phyloP scores from a whole-genome alignment of 2,329 filamentous ascomycete genomes.

The Monilinia fructicola region DNA sequence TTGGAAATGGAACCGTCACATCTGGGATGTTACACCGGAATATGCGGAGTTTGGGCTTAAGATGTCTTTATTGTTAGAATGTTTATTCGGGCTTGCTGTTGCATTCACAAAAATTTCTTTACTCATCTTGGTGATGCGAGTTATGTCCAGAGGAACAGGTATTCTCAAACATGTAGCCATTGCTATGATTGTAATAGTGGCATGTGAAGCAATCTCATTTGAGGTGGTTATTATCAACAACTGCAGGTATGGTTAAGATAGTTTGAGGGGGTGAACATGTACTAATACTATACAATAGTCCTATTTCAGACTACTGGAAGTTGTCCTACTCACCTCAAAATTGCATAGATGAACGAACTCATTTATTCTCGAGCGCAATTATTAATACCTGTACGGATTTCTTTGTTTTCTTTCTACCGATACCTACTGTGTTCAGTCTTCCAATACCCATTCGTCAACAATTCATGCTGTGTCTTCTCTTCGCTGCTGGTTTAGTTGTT shows the following conservation, averaged over 20 bases:
- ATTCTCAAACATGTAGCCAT: conserved; percentile 37
- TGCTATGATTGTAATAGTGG: conserved; percentile 41
- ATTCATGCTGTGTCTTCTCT: conserved; percentile 47
- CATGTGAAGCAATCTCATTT: conserved; percentile 39
- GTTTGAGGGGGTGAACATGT: neutral
- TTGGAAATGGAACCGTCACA: conserved; percentile 44
- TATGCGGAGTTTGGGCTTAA: conserved; percentile 41
- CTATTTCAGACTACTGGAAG: conserved; percentile 43
- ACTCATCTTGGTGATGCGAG: conserved; percentile 38
- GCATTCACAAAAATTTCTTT: conserved; percentile 44
- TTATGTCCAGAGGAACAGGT: conserved; percentile 42
- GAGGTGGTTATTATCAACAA: conserved; percentile 43
- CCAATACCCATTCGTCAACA: conserved; percentile 50
- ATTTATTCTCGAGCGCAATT: conserved; percentile 53
- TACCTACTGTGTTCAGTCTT: conserved; percentile 47
- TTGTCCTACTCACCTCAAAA: conserved; percentile 39
- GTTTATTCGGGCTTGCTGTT: conserved; percentile 42
- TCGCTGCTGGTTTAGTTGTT: conserved; percentile 50
- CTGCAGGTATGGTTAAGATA: conserved; percentile 40
- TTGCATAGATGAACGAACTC: conserved; percentile 50
- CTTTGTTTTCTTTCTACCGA: conserved; percentile 51
- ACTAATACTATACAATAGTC: conserved; percentile 34
- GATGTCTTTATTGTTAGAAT: conserved; percentile 42
- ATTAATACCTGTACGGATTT: conserved; percentile 61
- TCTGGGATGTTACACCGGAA: conserved; percentile 44